These are phyloP conservation scores for Hyaloperonospora arabidopsidis DNA, from an alignment of 352 stramenopile genomes.

Conservation along the genomic window DNA sequence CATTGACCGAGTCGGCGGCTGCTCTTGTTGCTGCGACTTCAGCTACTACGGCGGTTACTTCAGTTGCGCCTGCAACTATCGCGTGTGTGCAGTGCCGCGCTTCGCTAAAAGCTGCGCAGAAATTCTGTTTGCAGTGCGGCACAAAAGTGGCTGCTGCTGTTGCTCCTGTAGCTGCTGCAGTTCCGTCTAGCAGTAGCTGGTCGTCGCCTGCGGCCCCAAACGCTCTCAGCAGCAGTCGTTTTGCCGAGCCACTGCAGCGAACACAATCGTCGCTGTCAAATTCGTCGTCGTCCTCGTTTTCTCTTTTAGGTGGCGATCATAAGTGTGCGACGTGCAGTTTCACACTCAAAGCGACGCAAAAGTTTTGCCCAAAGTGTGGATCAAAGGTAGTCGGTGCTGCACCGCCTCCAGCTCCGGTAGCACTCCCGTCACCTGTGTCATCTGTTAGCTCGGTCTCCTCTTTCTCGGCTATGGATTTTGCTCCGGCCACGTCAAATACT, in stretches of 20 bases:
- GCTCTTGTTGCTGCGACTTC: slow-evolving; percentile 6
- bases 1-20: slow-evolving; percentile 8
- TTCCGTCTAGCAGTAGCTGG: slow-evolving; percentile 17
- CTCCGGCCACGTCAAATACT: slow-evolving; percentile 6
- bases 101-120: slow-evolving; percentile 33
- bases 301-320: slow-evolving; percentile 16
- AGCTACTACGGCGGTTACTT: slow-evolving; percentile 1
- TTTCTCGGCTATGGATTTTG: slow-evolving; percentile 16
- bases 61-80: slow-evolving; percentile 2
- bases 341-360: slow-evolving; percentile 54
- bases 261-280: slow-evolving; percentile 21
- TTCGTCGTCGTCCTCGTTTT: slow-evolving; percentile 29
- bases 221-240: slow-evolving; percentile 13
- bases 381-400: slow-evolving; percentile 21
- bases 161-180: slow-evolving; percentile 2
- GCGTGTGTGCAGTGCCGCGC: slow-evolving; percentile 21
- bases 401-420: slow-evolving; percentile 7
- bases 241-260: slow-evolving; percentile 18
- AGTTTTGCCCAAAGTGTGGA: slow-evolving; percentile 77
- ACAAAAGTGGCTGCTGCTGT: slow-evolving; percentile 27
- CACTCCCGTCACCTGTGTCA: slow-evolving; percentile 22
- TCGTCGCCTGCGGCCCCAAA: slow-evolving; percentile 14
- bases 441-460: slow-evolving; percentile 30
- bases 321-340: slow-evolving; percentile 41
- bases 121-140: slow-evolving; percentile 67